Evolutionary conservation across 805 yeast genomes (phyloP).

Genomic region (Barnettozyma vustinii): DNA sequence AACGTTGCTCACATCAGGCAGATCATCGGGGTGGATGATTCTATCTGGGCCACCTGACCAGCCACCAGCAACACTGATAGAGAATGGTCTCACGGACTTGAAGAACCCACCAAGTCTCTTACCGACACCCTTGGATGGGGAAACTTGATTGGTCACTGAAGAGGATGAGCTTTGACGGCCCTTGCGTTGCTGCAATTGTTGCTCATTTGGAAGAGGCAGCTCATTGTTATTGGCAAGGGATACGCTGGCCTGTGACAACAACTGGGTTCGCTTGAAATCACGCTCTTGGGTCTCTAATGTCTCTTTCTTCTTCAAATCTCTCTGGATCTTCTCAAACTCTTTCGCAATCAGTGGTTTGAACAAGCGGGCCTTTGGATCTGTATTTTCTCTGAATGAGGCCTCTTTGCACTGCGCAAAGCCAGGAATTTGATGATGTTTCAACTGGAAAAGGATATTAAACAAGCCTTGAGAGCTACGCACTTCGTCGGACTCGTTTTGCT

Average conservation of each 20-base stretch:
- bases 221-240: constrained; percentile 14
- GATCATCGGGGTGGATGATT: constrained; percentile 43
- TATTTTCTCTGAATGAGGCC: constrained; percentile 38
- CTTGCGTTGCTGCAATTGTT: constrained; percentile 15
- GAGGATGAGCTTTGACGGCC: constrained; percentile 12
- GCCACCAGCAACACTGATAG: constrained; percentile 40
- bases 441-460: constrained; percentile 48
- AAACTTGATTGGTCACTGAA: constrained; percentile 1
- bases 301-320: constrained; percentile 47
- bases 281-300: constrained; percentile 32
- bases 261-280: constrained; percentile 28
- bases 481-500: constrained; percentile 22
- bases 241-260: constrained; percentile 27
- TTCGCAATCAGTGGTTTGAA: constrained; percentile 41
- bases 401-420: constrained; percentile 35
- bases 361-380: constrained; percentile 33
- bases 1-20: constrained; percentile 48
- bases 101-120: constrained; percentile 54
- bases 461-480: constrained; percentile 28
- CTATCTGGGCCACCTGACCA: constrained; percentile 36
- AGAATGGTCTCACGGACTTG: constrained; percentile 54
- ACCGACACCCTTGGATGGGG: constrained; percentile 28
- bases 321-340: constrained; percentile 46
- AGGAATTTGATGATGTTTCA: constrained; percentile 28
- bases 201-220: constrained; percentile 12